phyloP scores from a whole-genome alignment of 441 rosid species.

The Dalechampia spathulata region DNA sequence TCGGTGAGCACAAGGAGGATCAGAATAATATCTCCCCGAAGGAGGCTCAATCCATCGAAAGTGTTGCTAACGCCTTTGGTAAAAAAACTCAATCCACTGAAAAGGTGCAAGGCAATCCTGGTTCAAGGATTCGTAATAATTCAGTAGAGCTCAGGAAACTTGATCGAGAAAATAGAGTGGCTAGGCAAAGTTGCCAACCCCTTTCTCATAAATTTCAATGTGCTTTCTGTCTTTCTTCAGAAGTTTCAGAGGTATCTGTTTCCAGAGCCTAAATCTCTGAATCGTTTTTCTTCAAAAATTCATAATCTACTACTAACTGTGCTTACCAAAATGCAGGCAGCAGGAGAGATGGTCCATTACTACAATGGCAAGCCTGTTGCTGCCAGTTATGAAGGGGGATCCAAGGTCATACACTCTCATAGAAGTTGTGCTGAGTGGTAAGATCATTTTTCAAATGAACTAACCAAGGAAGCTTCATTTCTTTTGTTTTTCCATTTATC shows the following conservation, averaged over 20 bases:
- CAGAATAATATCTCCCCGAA: background rate
- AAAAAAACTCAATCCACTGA: constrained; percentile 16
- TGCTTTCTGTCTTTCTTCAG: constrained; percentile 74
- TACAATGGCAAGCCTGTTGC: constrained; percentile 57
- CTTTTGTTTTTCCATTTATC: background rate
- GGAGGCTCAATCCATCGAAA: background rate
- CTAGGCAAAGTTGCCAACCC: constrained; percentile 34
- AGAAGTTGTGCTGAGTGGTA: constrained; percentile 92
- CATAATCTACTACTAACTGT: constrained; percentile 4
- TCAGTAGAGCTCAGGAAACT: constrained; percentile 22
- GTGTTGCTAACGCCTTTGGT: background rate
- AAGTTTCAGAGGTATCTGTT: constrained; percentile 55
- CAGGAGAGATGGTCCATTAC: constrained; percentile 83
- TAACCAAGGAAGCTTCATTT: background rate
- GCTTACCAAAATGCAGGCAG: constrained; percentile 39
- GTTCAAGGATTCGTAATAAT: constrained; percentile 15
- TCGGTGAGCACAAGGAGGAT: constrained; percentile 17
- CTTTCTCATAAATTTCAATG: constrained; percentile 28
- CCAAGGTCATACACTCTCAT: constrained; percentile 63
- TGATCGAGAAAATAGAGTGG: constrained; percentile 14
- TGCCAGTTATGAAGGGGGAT: constrained; percentile 43
- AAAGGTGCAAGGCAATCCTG: constrained; percentile 14
- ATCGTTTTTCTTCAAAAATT: background rate
- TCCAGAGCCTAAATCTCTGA: too few relatives aligned
- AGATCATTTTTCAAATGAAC: constrained; percentile 12